phyloP scores from a whole-genome alignment of 2,329 filamentous ascomycete species.

The Colletotrichum gloeosporioides region DNA sequence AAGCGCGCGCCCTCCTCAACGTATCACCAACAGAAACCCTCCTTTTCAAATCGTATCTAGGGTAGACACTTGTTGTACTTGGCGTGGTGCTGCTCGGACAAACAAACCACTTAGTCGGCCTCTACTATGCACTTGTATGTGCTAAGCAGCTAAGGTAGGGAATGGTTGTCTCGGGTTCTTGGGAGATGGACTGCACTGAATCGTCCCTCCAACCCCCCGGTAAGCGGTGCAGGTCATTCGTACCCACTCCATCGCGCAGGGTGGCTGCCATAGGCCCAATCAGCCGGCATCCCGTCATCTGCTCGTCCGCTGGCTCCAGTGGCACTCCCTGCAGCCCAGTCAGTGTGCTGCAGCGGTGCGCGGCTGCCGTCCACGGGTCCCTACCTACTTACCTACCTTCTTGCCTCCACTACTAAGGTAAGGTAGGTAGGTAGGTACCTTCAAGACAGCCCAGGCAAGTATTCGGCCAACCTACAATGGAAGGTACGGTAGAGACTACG shows the following conservation, averaged over 20 bases:
- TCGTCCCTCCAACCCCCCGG: neutral
- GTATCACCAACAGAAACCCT: neutral
- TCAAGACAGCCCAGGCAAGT: neutral
- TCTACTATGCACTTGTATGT: neutral
- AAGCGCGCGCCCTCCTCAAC: neutral
- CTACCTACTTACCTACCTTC: neutral
- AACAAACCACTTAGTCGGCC: neutral
- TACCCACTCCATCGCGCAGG: conserved; percentile 1
- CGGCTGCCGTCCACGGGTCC: conserved; percentile 11
- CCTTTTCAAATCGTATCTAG: neutral
- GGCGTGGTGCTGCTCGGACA: neutral
- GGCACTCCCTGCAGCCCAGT: conserved; percentile 1
- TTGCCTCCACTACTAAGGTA: too few relatives aligned
- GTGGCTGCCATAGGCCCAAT: conserved; percentile 3
- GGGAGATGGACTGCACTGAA: neutral
- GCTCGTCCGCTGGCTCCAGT: neutral
- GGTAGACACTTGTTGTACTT: neutral
- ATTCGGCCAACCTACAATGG: neutral
- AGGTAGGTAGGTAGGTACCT: neutral
- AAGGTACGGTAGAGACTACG: neutral
- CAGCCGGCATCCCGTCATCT: conserved; percentile 13
- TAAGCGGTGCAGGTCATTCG: conserved; percentile 13
- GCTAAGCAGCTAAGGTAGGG: neutral
- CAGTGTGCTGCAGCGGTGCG: conserved; percentile 3
- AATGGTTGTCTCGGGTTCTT: neutral